These are phyloP conservation scores for Leccinum fibrillosum DNA, from an alignment of 768 basidiomycete species.

Conservation along the genomic window DNA sequence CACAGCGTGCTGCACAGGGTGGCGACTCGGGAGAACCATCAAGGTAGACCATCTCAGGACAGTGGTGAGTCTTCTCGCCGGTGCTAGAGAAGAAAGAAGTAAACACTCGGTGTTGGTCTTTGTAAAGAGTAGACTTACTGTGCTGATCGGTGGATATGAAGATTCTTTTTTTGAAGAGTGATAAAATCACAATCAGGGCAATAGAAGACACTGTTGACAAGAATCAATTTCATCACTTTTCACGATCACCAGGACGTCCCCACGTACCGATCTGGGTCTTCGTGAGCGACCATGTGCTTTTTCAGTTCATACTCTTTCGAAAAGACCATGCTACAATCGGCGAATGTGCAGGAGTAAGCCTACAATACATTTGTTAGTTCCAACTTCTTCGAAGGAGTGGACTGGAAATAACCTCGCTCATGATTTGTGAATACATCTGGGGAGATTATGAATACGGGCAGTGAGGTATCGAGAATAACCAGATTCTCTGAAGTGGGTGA, in stretches of 20 bases:
- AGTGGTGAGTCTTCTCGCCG: constrained; percentile 14
- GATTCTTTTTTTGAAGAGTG: constrained; percentile 20
- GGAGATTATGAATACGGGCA: neutral
- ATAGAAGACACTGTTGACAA: constrained; percentile 4
- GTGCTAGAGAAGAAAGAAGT: constrained; percentile 12
- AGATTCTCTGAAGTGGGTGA: constrained; percentile 6
- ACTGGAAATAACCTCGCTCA: constrained; percentile 7
- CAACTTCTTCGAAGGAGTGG: neutral
- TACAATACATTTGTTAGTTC: neutral
- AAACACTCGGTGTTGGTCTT: neutral
- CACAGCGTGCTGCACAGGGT: constrained; percentile 3
- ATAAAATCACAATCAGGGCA: constrained; percentile 18
- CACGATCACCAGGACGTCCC: neutral
- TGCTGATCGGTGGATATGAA: constrained; percentile 12
- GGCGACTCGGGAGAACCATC: neutral
- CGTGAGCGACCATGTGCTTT: constrained; percentile 12
- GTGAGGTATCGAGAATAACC: constrained; percentile 7
- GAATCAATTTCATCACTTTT: neutral
- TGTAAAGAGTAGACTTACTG: constrained; percentile 14
- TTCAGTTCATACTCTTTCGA: constrained; percentile 4
- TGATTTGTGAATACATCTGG: neutral
- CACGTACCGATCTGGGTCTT: constrained; percentile 5
- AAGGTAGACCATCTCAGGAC: constrained; percentile 2
- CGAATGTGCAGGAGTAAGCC: constrained; percentile 2
- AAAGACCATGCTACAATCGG: constrained; percentile 5